A percentile compares a stretch with the other conserved stretches of the same genome.
Conservation (phyloP, 116 monocot genomes). For the Posidonia oceanica region DNA sequence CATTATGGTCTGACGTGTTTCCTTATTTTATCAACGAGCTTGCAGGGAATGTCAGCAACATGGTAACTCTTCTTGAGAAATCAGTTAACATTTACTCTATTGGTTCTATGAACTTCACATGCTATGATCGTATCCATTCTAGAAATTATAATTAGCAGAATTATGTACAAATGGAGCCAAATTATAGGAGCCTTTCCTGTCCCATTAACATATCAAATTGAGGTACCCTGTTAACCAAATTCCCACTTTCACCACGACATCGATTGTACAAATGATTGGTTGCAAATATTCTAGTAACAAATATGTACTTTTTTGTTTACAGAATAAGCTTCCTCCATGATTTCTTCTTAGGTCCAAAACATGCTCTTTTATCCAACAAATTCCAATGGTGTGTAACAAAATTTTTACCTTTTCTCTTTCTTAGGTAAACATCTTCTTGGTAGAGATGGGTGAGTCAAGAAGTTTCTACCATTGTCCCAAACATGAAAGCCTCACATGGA, state of each 20-base stretch:
- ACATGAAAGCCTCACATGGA: slow-evolving; percentile 8
- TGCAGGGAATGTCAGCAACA: too few species aligned
- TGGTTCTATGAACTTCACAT: too few species aligned
- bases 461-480: slow-evolving; percentile 1
- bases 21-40: too few species aligned
- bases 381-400: background rate
- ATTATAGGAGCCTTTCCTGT: background rate
- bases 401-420: background rate
- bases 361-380: background rate
- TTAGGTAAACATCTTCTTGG: background rate
- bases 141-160: background rate
- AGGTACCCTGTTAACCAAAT: background rate
- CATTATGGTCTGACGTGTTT: too few species aligned
- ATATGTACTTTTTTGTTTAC: background rate
- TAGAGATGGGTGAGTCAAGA: background rate
- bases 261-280: background rate
- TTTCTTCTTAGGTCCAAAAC: background rate
- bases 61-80: too few species aligned
- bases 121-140: too few species aligned
- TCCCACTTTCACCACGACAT: background rate
- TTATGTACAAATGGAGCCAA: background rate
- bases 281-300: background rate
- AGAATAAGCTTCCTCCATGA: background rate
- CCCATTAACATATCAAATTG: background rate
- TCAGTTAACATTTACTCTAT: too few species aligned